phyloP scores from a whole-genome alignment of 192 early-diverging fungal genomes.

The Coemansia sp. region DNA sequence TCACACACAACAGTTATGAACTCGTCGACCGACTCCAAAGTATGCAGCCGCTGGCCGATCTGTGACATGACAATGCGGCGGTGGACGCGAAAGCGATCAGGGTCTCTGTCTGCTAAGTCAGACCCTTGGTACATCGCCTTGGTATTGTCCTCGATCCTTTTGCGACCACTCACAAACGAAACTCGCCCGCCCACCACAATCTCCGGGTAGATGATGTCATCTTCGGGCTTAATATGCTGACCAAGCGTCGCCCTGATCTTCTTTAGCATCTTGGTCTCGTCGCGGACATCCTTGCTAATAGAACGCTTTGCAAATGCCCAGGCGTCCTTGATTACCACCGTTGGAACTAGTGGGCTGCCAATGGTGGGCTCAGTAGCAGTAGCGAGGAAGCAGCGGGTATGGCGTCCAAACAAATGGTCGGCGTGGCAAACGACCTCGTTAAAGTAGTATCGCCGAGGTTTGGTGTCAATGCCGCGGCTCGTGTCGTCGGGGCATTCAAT shows the following conservation, averaged over 20 bases:
- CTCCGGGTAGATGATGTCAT: neutral
- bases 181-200: conserved; percentile 7
- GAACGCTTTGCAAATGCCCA: neutral
- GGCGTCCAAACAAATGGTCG: too few species aligned
- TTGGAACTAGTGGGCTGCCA: neutral
- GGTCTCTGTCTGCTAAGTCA: neutral
- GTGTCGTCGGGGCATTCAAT: too few species aligned
- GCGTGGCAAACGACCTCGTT: too few species aligned
- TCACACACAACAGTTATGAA: too few species aligned
- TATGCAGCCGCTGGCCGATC: too few species aligned
- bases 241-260: neutral
- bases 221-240: neutral
- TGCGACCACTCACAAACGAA: neutral
- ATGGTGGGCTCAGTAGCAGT: neutral
- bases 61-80: neutral
- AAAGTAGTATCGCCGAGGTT: too few species aligned
- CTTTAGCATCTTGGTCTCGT: conserved; percentile 1
- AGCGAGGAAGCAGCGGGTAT: conserved; percentile 20
- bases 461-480: too few species aligned
- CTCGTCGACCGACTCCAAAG: too few species aligned
- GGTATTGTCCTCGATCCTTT: neutral
- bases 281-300: neutral
- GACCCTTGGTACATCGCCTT: neutral
- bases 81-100: conserved; percentile 12
- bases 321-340: conserved; percentile 16